A percentile compares a stretch with the other conserved stretches of the same genome.
These are phyloP conservation scores for Sutorius eximius DNA, from an alignment of 1,284 basidiomycete genomes.

Conservation along the genomic window DNA sequence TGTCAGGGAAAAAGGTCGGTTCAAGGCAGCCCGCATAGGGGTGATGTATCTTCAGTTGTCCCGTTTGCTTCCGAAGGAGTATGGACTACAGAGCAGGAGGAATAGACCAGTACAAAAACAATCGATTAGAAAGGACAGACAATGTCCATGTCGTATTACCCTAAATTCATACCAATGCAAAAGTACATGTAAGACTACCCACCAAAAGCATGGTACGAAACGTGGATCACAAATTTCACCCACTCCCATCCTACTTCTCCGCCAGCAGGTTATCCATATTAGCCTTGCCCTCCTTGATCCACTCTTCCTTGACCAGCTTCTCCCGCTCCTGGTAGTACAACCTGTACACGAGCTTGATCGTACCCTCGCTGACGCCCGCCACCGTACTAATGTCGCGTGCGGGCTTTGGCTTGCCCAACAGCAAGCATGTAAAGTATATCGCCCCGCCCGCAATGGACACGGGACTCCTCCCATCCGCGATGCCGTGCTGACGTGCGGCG, in stretches of 20 bases:
- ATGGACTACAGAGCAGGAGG: too few relatives aligned
- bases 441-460: conserved; percentile 96
- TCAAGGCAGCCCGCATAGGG: too few relatives aligned
- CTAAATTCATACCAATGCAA: neutral
- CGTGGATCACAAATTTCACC: neutral
- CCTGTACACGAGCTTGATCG: conserved; percentile 87
- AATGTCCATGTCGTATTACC: too few relatives aligned
- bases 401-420: conserved; percentile 75
- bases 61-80: too few relatives aligned
- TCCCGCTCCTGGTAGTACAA: conserved; percentile 69
- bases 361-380: conserved; percentile 97
- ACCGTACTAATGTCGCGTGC: conserved; percentile 89
- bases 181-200: conserved; percentile 21
- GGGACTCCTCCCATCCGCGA: conserved; percentile 91
- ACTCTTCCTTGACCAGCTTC: conserved; percentile 77
- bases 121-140: too few relatives aligned
- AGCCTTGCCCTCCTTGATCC: conserved; percentile 78
- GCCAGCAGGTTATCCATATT: conserved; percentile 42
- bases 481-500: conserved; percentile 78
- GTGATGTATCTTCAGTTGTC: too few relatives aligned
- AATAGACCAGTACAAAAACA: too few relatives aligned
- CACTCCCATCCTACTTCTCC: conserved; percentile 20
- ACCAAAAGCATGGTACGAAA: conserved; percentile 18
- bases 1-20: too few relatives aligned
- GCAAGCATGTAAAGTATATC: conserved; percentile 88